A percentile compares a stretch with the other conserved stretches of the same genome.
These are phyloP conservation scores for Plasmodium relictum DNA, from an alignment of 169 alveolate genomes.

Conservation along the genomic window DNA sequence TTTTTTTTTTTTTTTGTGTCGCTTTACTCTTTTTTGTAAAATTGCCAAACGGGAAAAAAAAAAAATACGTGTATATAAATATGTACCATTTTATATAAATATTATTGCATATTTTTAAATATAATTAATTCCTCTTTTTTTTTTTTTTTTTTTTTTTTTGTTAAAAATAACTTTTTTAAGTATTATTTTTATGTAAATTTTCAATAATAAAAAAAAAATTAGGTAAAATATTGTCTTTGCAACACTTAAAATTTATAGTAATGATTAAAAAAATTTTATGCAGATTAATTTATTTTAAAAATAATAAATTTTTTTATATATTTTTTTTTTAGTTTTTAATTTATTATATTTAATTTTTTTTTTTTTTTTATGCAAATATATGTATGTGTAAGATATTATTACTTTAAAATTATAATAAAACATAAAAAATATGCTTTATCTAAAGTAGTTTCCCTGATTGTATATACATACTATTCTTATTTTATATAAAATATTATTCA, in stretches of 20 bases:
- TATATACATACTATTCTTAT: no score
- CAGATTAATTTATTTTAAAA: neutral
- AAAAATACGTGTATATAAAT: neutral
- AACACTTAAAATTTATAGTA: conserved; percentile 16
- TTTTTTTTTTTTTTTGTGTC: no score
- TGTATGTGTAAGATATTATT: neutral
- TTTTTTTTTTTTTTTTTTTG: neutral
- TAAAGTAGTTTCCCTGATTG: neutral
- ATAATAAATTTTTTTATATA: neutral
- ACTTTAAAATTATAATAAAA: neutral
- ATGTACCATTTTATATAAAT: neutral
- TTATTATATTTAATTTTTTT: no score
- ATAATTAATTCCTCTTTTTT: neutral
- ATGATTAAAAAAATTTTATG: neutral
- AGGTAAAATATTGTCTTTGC: conserved; percentile 17
- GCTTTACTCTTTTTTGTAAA: no score
- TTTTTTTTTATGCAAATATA: neutral
- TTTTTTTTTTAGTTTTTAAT: no score
- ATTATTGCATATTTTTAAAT: neutral
- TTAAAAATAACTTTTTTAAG: neutral
- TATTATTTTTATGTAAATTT: neutral
- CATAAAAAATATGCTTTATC: neutral
- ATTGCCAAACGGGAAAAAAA: no score
- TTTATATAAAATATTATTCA: no score
- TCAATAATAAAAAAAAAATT: neutral